Conservation (phyloP, 2,329 filamentous ascomycete species). For the Sporothrix sp. region DNA sequence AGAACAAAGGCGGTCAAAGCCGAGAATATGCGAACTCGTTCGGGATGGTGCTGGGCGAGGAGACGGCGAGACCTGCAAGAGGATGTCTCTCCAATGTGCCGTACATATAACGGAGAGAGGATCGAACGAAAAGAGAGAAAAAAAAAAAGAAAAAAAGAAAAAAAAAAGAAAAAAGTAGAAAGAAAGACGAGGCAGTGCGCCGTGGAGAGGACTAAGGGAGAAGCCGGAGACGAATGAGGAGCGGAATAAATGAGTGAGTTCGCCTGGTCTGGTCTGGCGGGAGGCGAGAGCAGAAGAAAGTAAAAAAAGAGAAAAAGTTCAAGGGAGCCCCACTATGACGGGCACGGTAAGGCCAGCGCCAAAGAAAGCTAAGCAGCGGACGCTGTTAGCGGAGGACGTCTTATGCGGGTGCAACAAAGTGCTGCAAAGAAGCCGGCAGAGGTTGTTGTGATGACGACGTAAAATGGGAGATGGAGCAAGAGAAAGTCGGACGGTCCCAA, state of each 20-base stretch:
- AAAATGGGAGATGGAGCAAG: background rate
- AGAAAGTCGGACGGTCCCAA: no score
- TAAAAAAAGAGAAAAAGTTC: background rate
- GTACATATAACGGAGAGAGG: background rate
- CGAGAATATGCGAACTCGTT: constrained; percentile 15
- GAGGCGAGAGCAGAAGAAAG: constrained; percentile 2
- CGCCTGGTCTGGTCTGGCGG: background rate
- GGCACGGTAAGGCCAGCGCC: background rate
- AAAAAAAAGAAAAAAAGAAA: background rate
- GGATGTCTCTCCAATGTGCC: background rate
- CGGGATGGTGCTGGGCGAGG: background rate
- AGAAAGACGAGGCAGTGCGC: background rate
- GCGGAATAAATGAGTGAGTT: constrained; percentile 8
- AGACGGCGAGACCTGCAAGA: constrained; percentile 2
- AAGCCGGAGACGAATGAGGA: constrained; percentile 14
- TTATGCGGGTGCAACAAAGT: background rate
- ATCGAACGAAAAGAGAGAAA: background rate
- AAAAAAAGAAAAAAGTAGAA: background rate
- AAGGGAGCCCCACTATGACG: constrained; percentile 3
- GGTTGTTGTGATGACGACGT: background rate
- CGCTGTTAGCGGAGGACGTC: background rate
- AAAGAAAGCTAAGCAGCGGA: constrained; percentile 4
- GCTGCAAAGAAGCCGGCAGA: background rate
- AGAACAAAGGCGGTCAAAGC: constrained; percentile 17
- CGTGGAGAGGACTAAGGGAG: constrained; percentile 11